Evolutionary conservation across 306 rosid genomes (phyloP).

Genomic region (Carpinus fangiana): DNA sequence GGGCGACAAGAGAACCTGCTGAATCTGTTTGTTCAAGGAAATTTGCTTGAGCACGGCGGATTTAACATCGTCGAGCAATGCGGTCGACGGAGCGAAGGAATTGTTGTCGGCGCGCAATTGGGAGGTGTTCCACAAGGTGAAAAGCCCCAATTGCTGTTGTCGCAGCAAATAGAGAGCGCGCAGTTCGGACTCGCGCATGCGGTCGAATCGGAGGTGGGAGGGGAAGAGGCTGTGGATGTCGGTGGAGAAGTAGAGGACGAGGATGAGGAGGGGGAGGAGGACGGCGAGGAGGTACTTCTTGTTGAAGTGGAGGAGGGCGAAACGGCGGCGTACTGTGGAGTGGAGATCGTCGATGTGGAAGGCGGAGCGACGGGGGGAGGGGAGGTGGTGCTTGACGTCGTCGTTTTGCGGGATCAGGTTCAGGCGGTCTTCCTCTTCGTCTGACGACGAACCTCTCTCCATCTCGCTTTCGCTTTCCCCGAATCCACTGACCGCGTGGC

Average conservation of each 20-base stretch:
- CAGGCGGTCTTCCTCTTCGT: slow-evolving; percentile 82
- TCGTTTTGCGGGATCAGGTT: slow-evolving; percentile 67
- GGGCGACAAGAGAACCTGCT: slow-evolving; percentile 60
- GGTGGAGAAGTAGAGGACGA: slow-evolving; percentile 46
- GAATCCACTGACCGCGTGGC: slow-evolving; percentile 9
- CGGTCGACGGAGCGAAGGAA: not conserved
- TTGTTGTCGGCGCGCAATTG: not conserved
- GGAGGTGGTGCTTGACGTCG: slow-evolving; percentile 45
- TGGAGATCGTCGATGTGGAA: slow-evolving; percentile 55
- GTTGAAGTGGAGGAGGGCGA: slow-evolving; percentile 32
- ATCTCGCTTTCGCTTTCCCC: slow-evolving; percentile 24
- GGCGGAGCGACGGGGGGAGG: slow-evolving; percentile 30
- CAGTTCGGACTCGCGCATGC: slow-evolving; percentile 74
- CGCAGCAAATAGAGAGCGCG: slow-evolving; percentile 75
- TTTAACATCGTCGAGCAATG: slow-evolving; percentile 46
- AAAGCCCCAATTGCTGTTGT: slow-evolving; percentile 58
- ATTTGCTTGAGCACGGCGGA: slow-evolving; percentile 60
- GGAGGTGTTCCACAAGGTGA: slow-evolving; percentile 53
- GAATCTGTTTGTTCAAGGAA: slow-evolving; percentile 69
- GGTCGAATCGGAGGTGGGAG: slow-evolving; percentile 39
- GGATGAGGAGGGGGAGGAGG: slow-evolving; percentile 40
- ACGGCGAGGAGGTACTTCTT: slow-evolving; percentile 54
- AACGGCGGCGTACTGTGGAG: slow-evolving; percentile 35
- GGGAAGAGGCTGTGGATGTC: slow-evolving; percentile 52
- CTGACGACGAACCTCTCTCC: slow-evolving; percentile 67